phyloP scores from a whole-genome alignment of 2,329 filamentous ascomycete genomes.

The Botrytis paeoniae region DNA sequence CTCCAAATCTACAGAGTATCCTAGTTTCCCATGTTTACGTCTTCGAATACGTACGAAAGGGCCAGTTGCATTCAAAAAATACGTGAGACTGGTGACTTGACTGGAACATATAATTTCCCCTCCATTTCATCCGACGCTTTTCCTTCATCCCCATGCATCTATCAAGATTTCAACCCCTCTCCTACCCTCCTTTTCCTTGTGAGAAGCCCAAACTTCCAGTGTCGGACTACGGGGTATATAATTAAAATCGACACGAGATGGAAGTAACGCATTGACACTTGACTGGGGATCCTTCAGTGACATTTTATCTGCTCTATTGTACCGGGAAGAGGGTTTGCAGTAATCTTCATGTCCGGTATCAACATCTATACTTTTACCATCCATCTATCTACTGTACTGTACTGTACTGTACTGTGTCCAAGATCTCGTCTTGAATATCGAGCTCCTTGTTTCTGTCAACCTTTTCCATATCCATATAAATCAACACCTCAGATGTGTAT shows the following conservation, averaged over 20 bases:
- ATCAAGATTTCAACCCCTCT: background rate
- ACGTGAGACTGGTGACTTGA: slow-evolving; percentile 1
- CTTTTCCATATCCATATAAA: background rate
- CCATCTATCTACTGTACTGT: background rate
- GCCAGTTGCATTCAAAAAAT: background rate
- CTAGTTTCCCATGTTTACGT: background rate
- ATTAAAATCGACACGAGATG: slow-evolving; percentile 1
- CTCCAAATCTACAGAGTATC: background rate
- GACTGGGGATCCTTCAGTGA: background rate
- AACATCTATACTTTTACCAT: background rate
- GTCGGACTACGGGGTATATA: slow-evolving; percentile 8
- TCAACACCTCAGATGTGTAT: background rate
- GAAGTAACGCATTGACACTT: slow-evolving; percentile 6
- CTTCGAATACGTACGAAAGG: background rate
- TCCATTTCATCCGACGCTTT: background rate
- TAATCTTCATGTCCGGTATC: background rate
- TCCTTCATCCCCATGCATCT: background rate
- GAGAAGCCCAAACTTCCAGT: slow-evolving; percentile 1
- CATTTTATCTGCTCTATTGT: background rate
- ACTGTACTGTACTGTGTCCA: background rate
- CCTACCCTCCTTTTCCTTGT: background rate
- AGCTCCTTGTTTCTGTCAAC: background rate
- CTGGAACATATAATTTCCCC: slow-evolving; percentile 13
- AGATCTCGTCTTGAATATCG: background rate
- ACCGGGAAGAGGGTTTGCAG: background rate